These are phyloP conservation scores for Nemania abortiva DNA, from an alignment of 2,329 filamentous ascomycete species.

Conservation along the genomic window DNA sequence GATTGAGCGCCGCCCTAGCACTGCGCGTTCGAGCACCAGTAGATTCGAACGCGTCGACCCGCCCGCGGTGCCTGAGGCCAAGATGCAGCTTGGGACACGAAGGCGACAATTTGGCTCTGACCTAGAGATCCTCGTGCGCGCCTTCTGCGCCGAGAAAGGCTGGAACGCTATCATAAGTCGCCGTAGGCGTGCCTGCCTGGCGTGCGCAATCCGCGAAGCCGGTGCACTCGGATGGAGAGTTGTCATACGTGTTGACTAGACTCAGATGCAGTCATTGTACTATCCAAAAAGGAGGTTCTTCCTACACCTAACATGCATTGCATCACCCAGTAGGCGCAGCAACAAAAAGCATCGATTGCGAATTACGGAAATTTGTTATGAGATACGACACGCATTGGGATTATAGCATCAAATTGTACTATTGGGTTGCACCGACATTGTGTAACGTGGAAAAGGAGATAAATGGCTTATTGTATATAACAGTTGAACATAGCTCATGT, in stretches of 20 bases:
- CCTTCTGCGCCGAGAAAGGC: constrained; percentile 79
- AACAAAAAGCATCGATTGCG: constrained; percentile 13
- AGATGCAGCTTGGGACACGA: constrained; percentile 69
- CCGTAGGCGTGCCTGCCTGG: constrained; percentile 74
- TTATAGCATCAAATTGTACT: neutral
- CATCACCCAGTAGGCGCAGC: neutral
- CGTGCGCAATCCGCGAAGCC: constrained; percentile 81
- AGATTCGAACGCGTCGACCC: constrained; percentile 49
- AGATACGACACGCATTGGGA: constrained; percentile 14
- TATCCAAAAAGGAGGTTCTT: neutral
- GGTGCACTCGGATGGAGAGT: constrained; percentile 77
- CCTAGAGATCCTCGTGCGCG: constrained; percentile 77
- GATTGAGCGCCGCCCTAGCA: constrained; percentile 45
- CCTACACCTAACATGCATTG: neutral
- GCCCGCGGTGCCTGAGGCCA: constrained; percentile 53
- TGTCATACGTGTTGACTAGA: constrained; percentile 69
- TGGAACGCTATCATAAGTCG: constrained; percentile 80
- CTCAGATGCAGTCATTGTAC: neutral
- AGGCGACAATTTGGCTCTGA: constrained; percentile 72
- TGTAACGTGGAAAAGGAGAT: neutral
- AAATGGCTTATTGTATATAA: constrained; percentile 22
- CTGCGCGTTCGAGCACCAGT: constrained; percentile 46
- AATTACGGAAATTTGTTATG: constrained; percentile 22
- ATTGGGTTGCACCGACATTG: neutral
- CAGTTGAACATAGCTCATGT: constrained; percentile 24